Conservation (phyloP, 2,329 filamentous ascomycete species). For the Didymosphaeria variabile region DNA sequence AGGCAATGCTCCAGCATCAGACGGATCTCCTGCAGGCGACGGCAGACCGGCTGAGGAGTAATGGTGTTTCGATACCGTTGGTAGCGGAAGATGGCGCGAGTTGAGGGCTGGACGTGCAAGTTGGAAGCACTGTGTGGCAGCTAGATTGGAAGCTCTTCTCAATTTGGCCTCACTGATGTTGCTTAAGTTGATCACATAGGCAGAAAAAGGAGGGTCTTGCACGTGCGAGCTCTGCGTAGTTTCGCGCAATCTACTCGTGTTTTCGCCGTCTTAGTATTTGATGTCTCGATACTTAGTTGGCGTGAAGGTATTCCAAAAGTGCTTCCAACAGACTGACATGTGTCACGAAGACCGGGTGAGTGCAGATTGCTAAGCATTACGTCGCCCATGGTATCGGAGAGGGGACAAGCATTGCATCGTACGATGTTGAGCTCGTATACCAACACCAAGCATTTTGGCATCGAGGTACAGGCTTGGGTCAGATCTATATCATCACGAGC, state of each 20-base stretch:
- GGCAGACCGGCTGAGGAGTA: constrained; percentile 35
- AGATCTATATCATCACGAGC: background rate
- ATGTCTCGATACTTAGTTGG: too few relatives aligned
- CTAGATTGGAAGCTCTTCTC: too few relatives aligned
- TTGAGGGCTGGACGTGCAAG: constrained; percentile 1
- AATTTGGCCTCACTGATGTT: too few relatives aligned
- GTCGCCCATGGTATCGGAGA: constrained; percentile 7
- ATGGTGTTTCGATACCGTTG: constrained; percentile 38
- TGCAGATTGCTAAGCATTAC: background rate
- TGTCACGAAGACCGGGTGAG: too few relatives aligned
- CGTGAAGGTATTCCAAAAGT: too few relatives aligned
- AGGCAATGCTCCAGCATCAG: constrained; percentile 44
- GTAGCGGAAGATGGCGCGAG: constrained; percentile 11
- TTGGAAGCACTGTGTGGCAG: background rate
- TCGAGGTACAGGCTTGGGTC: background rate
- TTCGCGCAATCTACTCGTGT: too few relatives aligned
- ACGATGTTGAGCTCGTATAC: background rate
- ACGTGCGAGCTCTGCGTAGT: too few relatives aligned
- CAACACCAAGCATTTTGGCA: constrained; percentile 8
- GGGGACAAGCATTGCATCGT: constrained; percentile 9
- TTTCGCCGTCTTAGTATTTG: too few relatives aligned
- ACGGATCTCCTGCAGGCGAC: constrained; percentile 46
- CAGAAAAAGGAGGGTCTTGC: too few relatives aligned
- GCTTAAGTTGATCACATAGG: too few relatives aligned
- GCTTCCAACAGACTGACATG: too few relatives aligned